Percentiles rank a stretch among this genome's conserved stretches.
Conservation (phyloP, 345 rosid species). For the Microthlaspi erraticum region DNA sequence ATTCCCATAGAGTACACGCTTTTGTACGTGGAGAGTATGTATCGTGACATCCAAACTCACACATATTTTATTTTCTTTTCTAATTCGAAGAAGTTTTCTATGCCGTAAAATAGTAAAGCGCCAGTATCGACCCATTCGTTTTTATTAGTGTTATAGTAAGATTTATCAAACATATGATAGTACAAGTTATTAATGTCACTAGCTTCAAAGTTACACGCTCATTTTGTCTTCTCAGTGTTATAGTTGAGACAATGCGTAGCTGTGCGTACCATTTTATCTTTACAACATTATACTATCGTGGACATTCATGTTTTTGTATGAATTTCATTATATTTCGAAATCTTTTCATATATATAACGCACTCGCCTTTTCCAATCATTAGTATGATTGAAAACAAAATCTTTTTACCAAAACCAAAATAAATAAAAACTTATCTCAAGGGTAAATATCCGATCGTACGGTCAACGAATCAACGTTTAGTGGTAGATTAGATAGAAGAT, state of each 20-base stretch:
- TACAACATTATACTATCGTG: neutral
- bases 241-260: neutral
- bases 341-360: neutral
- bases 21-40: conserved; percentile 17
- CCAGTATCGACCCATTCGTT: neutral
- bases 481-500: neutral
- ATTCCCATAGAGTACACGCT: conserved; percentile 1
- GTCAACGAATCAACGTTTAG: neutral
- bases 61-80: conserved; percentile 19
- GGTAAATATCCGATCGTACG: neutral
- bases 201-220: conserved; percentile 1
- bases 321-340: neutral
- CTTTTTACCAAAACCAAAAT: neutral
- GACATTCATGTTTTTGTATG: neutral
- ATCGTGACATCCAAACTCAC: conserved; percentile 20
- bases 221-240: conserved; percentile 7
- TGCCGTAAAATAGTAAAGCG: neutral
- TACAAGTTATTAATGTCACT: neutral
- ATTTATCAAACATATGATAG: neutral
- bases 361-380: neutral
- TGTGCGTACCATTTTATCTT: neutral
- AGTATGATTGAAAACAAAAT: neutral
- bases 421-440: neutral
- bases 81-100: conserved; percentile 8
- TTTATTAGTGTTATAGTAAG: neutral